Percentiles rank a stretch among this genome's conserved stretches.
Conservation (phyloP, 257 asterid species). For the Solanum microdontum region DNA sequence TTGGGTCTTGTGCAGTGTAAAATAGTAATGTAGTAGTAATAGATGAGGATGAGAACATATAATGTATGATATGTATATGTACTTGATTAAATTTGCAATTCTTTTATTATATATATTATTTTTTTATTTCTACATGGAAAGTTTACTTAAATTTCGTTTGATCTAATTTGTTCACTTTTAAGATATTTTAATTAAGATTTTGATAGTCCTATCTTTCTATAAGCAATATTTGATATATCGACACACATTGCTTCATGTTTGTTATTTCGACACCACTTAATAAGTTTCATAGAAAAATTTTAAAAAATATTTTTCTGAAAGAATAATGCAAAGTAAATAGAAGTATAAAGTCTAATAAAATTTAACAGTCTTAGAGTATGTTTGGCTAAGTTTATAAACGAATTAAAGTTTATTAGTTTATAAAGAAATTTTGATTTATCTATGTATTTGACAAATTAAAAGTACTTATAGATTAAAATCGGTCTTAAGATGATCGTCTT, state of each 20-base stretch:
- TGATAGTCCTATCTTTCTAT: background rate
- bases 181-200: background rate
- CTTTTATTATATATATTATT: background rate
- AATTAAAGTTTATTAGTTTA: background rate
- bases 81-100: background rate
- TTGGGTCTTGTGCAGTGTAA: background rate
- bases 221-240: background rate
- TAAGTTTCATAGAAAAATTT: background rate
- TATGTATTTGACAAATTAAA: background rate
- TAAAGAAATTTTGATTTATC: background rate
- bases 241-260: background rate
- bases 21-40: background rate
- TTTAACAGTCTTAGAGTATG: background rate
- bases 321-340: background rate
- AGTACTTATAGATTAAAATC: background rate
- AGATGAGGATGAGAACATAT: background rate
- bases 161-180: background rate
- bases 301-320: background rate
- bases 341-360: background rate
- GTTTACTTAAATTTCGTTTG: background rate
- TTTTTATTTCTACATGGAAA: background rate
- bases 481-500: background rate
- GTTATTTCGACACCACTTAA: background rate
- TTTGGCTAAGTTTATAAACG: background rate
- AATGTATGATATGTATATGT: background rate